Conservation (phyloP, 2,329 filamentous ascomycete genomes). For the Septoria linicola region DNA sequence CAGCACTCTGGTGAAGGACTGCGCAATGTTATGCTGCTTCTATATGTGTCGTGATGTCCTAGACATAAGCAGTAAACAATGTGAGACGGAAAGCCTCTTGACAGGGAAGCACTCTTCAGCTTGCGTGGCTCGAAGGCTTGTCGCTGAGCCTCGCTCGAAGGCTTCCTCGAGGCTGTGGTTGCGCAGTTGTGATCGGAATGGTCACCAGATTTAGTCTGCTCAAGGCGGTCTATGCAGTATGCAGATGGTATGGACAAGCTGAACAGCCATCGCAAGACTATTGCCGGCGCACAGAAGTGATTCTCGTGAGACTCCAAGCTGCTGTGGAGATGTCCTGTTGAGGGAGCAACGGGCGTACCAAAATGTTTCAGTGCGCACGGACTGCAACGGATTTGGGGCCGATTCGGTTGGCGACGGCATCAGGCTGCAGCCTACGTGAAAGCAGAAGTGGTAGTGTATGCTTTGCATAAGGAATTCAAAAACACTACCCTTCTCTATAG, state of each 20-base stretch:
- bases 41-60: conserved; percentile 10
- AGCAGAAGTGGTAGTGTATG: no score
- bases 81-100: conserved; percentile 9
- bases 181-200: background rate
- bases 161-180: conserved; percentile 2
- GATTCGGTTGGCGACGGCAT: no score
- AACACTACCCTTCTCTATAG: no score
- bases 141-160: conserved; percentile 8
- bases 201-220: background rate
- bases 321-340: no score
- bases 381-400: no score
- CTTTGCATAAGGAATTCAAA: no score
- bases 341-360: no score
- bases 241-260: background rate
- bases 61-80: conserved; percentile 18
- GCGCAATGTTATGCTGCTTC: background rate
- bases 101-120: conserved; percentile 11
- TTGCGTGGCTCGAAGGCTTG: conserved; percentile 18
- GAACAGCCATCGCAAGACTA: conserved; percentile 5
- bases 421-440: no score
- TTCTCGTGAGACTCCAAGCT: no score
- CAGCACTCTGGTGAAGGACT: background rate
- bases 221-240: background rate
- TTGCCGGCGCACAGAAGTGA: no score
- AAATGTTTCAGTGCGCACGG: no score